phyloP scores from a whole-genome alignment of 768 basidiomycete genomes.

The Kwoniella dendrophila region DNA sequence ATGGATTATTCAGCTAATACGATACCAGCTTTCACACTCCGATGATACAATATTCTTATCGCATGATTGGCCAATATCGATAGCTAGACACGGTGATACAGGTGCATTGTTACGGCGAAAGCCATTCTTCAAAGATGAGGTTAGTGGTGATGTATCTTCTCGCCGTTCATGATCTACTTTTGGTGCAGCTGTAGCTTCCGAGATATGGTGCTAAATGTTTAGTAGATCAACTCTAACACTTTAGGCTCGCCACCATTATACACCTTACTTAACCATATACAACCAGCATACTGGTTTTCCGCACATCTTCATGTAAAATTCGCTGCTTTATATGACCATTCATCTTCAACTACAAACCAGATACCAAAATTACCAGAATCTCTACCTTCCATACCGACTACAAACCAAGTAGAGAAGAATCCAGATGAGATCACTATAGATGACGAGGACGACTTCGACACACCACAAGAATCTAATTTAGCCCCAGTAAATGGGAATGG shows the following conservation, averaged over 20 bases:
- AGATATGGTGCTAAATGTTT: neutral
- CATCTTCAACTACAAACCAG: neutral
- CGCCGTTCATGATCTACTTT: neutral
- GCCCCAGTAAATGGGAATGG: neutral
- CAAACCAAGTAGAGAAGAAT: slow-evolving; percentile 25
- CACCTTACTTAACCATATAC: slow-evolving; percentile 70
- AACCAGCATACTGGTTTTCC: slow-evolving; percentile 87
- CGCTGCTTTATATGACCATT: slow-evolving; percentile 63
- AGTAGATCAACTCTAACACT: slow-evolving; percentile 62
- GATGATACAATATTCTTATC: slow-evolving; percentile 73
- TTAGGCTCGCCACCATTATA: slow-evolving; percentile 87
- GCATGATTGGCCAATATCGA: slow-evolving; percentile 91
- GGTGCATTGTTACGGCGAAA: slow-evolving; percentile 70
- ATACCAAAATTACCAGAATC: slow-evolving; percentile 6
- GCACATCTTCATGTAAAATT: slow-evolving; percentile 89
- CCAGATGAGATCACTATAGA: slow-evolving; percentile 53
- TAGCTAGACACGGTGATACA: slow-evolving; percentile 79
- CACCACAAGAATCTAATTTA: neutral
- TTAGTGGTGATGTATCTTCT: slow-evolving; percentile 17
- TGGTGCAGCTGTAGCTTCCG: neutral
- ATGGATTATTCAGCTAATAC: neutral
- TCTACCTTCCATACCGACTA: neutral
- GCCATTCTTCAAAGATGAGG: slow-evolving; percentile 72
- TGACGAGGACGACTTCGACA: slow-evolving; percentile 28
- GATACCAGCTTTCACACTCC: slow-evolving; percentile 25